Base-by-base conservation (phyloP, 768 basidiomycete species). In the Tylopilus vinaceipallidus region DNA sequence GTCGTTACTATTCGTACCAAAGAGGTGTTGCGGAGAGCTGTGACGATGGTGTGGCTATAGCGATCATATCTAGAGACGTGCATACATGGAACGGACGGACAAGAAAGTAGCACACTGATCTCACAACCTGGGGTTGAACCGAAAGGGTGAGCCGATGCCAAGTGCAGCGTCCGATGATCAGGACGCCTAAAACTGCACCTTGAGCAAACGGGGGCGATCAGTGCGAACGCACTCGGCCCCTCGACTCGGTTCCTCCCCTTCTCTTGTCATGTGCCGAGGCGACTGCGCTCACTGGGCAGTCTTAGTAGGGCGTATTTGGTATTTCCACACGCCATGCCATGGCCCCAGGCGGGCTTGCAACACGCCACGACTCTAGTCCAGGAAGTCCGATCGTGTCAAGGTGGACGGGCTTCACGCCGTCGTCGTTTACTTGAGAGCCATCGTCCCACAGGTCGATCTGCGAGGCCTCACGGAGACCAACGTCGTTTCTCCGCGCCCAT, bases 401-500 rank as follows among this genome's bases (percentile, higher is more conserved):
- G 13, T 11, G 32, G n/a, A n/a, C n/a, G 9, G 17, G 27, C 42
- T 43, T 42, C 23, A 14, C 16, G 4, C 1, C 17, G 11, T 27
- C 39, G 22, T 39, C 26, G n/a, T 34, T 26, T 8, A 14, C 16
- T 2, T 6, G 23, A 34, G 22, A n/a, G 0, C 16, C 13, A 3
- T 30, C 30, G 5, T 35, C 52, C 42, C 19, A 41, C 0, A 3
- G 1, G 11, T 45, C 39, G 0, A n/a, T 2, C 16, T 37, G 39
- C 4, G n/a, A n/a, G n/a, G 45, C 36, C 5, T 54, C 42, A 33
- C 45, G 44, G 30, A 45, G 52, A 10, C 29, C n/a, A 10, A 35
- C 23, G 13, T 47, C 56, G 16, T 59, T 61, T 2, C 57, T 50
- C 68, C 68, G 70, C 13, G 68, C 27, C 27, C 27, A 29, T 29